These are phyloP conservation scores for Phytophthora sp. DNA, from an alignment of 352 stramenopile species.

Conservation along the genomic window DNA sequence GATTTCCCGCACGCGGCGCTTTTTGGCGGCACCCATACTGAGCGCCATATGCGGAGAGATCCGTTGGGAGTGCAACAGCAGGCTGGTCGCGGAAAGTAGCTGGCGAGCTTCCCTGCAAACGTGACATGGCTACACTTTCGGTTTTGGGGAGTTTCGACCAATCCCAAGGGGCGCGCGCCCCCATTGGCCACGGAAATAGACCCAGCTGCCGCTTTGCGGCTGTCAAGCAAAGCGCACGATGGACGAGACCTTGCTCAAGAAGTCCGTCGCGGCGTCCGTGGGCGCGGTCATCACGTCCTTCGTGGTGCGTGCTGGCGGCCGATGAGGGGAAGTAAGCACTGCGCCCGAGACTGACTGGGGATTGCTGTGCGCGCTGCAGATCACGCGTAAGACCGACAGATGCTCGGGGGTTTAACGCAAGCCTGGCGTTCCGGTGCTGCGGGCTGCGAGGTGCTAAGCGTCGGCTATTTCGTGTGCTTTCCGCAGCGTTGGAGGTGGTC, in stretches of 20 bases:
- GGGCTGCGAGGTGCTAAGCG: too few relatives aligned
- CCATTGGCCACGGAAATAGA: slow-evolving; percentile 24
- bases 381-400: slow-evolving; percentile 61
- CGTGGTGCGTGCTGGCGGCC: slow-evolving; percentile 43
- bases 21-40: slow-evolving; percentile 9
- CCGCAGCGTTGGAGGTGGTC: slow-evolving; percentile 80
- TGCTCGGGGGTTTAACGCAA: not conserved
- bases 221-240: slow-evolving; percentile 32
- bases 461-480: not conserved
- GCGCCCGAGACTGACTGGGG: too few relatives aligned
- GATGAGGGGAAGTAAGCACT: not conserved
- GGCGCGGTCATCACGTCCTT: slow-evolving; percentile 74
- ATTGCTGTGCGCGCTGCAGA: slow-evolving; percentile 38
- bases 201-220: not conserved
- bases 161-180: slow-evolving; percentile 3
- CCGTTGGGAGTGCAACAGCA: slow-evolving; percentile 6
- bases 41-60: slow-evolving; percentile 28
- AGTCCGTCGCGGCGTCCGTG: slow-evolving; percentile 63
- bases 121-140: slow-evolving; percentile 29
- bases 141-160: slow-evolving; percentile 16
- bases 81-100: slow-evolving; percentile 2
- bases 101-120: slow-evolving; percentile 6
- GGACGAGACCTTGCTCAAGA: slow-evolving; percentile 78
- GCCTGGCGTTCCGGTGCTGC: not conserved
- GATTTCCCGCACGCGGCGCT: not conserved